Evolutionary conservation across 805 yeast species (phyloP), one percentile per base, ranked within the genome.

Genomic region (Sungouiella thailandica): DNA sequence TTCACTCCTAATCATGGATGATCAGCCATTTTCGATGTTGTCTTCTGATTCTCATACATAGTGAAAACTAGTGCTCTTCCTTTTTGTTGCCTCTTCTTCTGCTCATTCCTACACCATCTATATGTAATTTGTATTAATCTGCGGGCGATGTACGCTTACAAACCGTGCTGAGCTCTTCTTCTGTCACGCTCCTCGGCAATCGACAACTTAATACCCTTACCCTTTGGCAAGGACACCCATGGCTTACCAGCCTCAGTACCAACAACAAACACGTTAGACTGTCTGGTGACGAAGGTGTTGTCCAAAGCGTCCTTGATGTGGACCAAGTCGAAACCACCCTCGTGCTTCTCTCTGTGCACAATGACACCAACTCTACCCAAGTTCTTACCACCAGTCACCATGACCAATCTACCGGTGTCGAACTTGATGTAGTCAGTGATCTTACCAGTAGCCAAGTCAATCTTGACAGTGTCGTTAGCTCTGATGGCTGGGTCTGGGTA

Each of bases 161-260:
- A 51, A 35, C 57, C 59, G 23, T 35, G 40, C 67, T 77, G 83
- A 63, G 90, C 88, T 75, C 96, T 84, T 75, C 95, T 89, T 80
- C 89, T 80, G 85, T 88, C 96, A 76, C 96, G 87, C 81, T 88
- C 96, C 77, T 88, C 96, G 64, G 96, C 76, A 67, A 88, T 88
- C 60, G 90, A 68, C 66, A 88, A 80, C 80, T 88, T 88, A 72
- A 88, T 83, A 83, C 97, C 97, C 82, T 88, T 88, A 76, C 96
- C 97, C 90, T 87, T 88, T 76, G 97, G 96, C 71, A 88, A 77
- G 45, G 95, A 85, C 65, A 88, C 77, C 78, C 77, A 78, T 64
- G 96, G 95, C 76, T 85, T 87, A 72, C 85, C 83, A 60, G 88
- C 88, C 76, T 88, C 95, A 34, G 52, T 47, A 72, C 96, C 96